Conservation (phyloP, 306 rosid species). For the Calophaca sinica region DNA sequence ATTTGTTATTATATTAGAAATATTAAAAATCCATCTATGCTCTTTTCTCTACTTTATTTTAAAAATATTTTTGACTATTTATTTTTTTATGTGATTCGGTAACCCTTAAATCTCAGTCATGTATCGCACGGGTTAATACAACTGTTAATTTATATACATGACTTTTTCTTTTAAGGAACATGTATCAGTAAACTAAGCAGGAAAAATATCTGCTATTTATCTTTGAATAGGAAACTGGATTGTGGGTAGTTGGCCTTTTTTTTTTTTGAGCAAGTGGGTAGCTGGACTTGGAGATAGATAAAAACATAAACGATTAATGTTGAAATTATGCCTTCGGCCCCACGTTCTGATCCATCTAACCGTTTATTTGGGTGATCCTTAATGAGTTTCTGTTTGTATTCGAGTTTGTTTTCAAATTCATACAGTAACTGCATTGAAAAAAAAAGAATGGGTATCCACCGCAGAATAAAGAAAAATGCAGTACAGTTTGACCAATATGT, state of each 20-base stretch:
- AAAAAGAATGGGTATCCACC: slow-evolving; percentile 42
- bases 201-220: neutral
- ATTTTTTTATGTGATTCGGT: too few species aligned
- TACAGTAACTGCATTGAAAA: slow-evolving; percentile 19
- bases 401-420: slow-evolving; percentile 37
- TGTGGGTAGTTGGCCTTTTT: neutral
- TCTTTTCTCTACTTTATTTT: too few species aligned
- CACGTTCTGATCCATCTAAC: slow-evolving; percentile 40
- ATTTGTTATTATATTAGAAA: too few species aligned
- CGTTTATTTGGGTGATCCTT: slow-evolving; percentile 43
- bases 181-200: too few species aligned
- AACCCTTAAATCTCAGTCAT: too few species aligned
- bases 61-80: too few species aligned
- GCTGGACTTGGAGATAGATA: slow-evolving; percentile 31
- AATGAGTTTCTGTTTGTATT: slow-evolving; percentile 47
- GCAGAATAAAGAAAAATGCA: slow-evolving; percentile 42
- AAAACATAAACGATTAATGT: slow-evolving; percentile 22
- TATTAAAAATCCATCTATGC: too few species aligned
- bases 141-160: too few species aligned
- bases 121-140: too few species aligned
- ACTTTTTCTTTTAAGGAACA: too few species aligned
- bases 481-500: slow-evolving; percentile 40
- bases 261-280: neutral
- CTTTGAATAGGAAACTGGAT: slow-evolving; percentile 12
- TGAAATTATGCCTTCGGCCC: slow-evolving; percentile 44